Evolutionary conservation across 2,329 filamentous ascomycete genomes (phyloP).

Genomic region (Eurotiales sp.): DNA sequence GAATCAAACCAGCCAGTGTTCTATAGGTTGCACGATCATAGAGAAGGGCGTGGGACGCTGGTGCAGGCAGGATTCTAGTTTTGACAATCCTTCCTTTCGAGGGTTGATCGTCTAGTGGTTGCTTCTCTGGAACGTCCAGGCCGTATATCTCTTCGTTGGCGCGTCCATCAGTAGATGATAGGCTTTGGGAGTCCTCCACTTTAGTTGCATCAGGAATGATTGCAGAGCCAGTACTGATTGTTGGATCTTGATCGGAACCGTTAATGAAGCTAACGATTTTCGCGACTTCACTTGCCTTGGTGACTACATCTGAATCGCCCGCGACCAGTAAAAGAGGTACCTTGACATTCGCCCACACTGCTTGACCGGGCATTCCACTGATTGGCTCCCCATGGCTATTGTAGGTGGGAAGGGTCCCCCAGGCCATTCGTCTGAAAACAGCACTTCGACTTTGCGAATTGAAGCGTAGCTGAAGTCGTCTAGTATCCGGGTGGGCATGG

Average conservation of each 20-base stretch:
- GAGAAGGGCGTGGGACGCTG: constrained; percentile 77
- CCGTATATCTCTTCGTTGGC: constrained; percentile 28
- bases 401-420: constrained; percentile 64
- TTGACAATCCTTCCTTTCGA: constrained; percentile 52
- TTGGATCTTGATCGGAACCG: constrained; percentile 23
- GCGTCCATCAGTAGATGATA: constrained; percentile 15
- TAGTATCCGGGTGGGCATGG: constrained; percentile 38
- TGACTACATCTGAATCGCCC: constrained; percentile 72
- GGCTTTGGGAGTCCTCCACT: constrained; percentile 22
- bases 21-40: constrained; percentile 75
- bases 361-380: constrained; percentile 65
- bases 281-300: constrained; percentile 65
- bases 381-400: constrained; percentile 45
- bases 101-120: constrained; percentile 10
- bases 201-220: constrained; percentile 30
- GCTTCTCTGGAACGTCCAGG: constrained; percentile 16
- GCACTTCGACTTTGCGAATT: constrained; percentile 80
- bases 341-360: constrained; percentile 68
- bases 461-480: constrained; percentile 42
- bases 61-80: constrained; percentile 66
- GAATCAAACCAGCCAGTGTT: constrained; percentile 73
- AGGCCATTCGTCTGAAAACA: constrained; percentile 78
- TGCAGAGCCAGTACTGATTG: constrained; percentile 21
- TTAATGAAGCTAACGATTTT: constrained; percentile 56
- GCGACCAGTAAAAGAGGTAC: constrained; percentile 75